phyloP scores from a whole-genome alignment of 164 flowering plant species.

The Chimonanthus salicifolius region DNA sequence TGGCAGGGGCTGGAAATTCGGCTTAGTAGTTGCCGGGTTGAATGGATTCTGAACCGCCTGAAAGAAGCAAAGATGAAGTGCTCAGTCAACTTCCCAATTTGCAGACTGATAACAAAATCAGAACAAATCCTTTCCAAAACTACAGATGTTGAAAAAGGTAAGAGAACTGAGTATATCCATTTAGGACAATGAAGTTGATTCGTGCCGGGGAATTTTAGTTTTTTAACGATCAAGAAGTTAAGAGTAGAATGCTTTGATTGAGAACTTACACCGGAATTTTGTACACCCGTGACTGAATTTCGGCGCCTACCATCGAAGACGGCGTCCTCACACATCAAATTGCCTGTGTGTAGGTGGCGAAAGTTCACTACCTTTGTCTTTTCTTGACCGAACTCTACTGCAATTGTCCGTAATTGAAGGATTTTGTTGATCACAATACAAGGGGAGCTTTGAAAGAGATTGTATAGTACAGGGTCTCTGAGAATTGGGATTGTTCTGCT shows the following conservation, averaged over 20 bases:
- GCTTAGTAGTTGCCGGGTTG: slow-evolving; percentile 16
- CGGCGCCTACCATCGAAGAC: slow-evolving; percentile 19
- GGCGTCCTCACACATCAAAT: slow-evolving; percentile 20
- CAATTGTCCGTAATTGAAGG: background rate
- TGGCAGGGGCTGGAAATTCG: slow-evolving; percentile 19
- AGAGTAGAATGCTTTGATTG: background rate
- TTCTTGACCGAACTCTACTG: slow-evolving; percentile 14
- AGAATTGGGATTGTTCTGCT: slow-evolving; percentile 20
- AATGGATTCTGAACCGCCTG: slow-evolving; percentile 19
- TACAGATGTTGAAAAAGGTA: background rate
- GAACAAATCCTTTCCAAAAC: background rate
- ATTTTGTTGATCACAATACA: slow-evolving; percentile 13
- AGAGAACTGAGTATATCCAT: background rate
- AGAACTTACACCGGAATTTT: slow-evolving; percentile 35
- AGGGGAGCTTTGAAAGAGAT: slow-evolving; percentile 25
- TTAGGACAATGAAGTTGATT: background rate
- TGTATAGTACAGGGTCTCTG: slow-evolving; percentile 28
- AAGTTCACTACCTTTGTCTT: slow-evolving; percentile 16
- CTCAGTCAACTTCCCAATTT: background rate
- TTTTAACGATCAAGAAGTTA: background rate
- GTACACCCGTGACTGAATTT: slow-evolving; percentile 22
- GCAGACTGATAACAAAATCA: background rate
- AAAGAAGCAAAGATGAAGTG: background rate
- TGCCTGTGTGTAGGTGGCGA: slow-evolving; percentile 16
- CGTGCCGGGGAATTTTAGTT: background rate